Conservation (phyloP, 2,329 filamentous ascomycete species). For the Cladosporium sphaerospermum region DNA sequence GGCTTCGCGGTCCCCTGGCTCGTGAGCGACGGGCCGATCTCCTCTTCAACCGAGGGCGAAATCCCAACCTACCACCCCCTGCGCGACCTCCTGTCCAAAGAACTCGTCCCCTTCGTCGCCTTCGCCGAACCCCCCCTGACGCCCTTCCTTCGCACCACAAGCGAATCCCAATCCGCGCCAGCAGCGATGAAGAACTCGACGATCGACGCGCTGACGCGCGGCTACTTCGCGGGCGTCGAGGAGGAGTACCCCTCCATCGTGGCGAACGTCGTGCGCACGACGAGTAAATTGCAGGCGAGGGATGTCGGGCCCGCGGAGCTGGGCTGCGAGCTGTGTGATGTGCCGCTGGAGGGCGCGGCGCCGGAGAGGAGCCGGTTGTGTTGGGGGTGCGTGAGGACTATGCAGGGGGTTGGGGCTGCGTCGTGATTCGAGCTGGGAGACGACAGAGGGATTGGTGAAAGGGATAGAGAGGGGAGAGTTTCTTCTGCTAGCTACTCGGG, state of each 20-base stretch:
- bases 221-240: constrained; percentile 84
- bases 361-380: constrained; percentile 46
- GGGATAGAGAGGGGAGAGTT: too few species aligned
- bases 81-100: constrained; percentile 76
- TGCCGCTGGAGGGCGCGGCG: constrained; percentile 46
- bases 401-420: neutral
- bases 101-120: constrained; percentile 61
- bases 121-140: constrained; percentile 23
- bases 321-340: constrained; percentile 62
- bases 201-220: constrained; percentile 83
- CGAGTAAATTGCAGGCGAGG: constrained; percentile 65
- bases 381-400: constrained; percentile 57
- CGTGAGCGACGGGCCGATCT: constrained; percentile 61
- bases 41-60: too few species aligned
- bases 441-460: too few species aligned
- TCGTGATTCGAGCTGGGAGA: neutral
- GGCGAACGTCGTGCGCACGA: constrained; percentile 88
- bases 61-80: constrained; percentile 69
- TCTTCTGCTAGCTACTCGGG: too few species aligned
- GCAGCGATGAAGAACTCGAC: constrained; percentile 58
- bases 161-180: neutral
- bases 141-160: neutral
- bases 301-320: constrained; percentile 25
- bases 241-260: constrained; percentile 84
- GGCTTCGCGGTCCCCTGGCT: constrained; percentile 79